Conservation (phyloP, 75 land plant species). For the Chamaecyparis obtusa region DNA sequence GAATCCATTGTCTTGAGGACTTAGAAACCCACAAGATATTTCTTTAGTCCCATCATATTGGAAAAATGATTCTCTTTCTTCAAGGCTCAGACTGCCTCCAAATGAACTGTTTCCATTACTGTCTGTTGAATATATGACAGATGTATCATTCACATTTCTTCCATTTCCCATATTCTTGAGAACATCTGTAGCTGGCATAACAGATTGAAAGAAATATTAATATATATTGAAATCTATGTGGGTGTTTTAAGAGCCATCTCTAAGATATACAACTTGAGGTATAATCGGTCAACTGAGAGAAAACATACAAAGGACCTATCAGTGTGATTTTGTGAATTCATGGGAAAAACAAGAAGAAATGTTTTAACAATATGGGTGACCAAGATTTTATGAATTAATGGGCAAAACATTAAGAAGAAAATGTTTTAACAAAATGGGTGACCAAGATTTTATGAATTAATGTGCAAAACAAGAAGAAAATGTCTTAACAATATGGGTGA, state of each 20-base stretch:
- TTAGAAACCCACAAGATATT: slow-evolving; percentile 2
- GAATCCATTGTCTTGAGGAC: background rate
- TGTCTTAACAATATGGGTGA: background rate
- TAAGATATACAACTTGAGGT: background rate
- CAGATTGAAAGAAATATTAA: background rate
- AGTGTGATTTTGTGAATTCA: background rate
- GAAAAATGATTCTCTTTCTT: background rate
- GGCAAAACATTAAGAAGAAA: background rate
- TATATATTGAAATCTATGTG: background rate
- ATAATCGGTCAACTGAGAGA: background rate
- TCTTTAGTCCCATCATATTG: background rate
- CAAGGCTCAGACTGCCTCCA: background rate
- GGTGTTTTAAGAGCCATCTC: background rate
- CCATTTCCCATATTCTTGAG: background rate
- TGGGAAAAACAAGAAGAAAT: background rate
- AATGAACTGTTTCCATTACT: background rate
- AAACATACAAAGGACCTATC: no score
- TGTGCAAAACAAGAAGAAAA: background rate
- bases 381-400: background rate
- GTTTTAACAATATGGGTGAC: no score
- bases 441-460: background rate
- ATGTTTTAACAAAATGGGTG: background rate
- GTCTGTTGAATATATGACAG: background rate
- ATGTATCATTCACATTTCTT: background rate
- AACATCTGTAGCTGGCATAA: background rate